Evolutionary conservation across 352 stramenopile genomes (phyloP), one percentile per base, ranked within the genome.

Genomic region (Thraustotheca clavata): DNA sequence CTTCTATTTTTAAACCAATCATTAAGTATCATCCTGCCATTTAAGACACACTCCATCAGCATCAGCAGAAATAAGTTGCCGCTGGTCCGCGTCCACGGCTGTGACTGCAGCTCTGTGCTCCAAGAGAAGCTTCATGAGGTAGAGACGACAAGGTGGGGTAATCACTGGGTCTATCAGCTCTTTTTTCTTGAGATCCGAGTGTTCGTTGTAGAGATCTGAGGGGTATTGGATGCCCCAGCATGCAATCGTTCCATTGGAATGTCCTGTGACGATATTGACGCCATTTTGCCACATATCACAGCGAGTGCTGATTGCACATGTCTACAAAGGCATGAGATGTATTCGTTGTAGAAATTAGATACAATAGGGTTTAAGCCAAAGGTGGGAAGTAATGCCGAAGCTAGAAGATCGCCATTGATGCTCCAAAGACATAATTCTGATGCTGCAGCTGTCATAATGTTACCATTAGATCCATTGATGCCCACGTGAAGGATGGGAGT

Each of bases 1-100:
- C n/a, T n/a, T n/a, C n/a, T n/a, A n/a, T n/a, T n/a, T n/a, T n/a
- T n/a, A n/a, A n/a, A n/a, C n/a, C n/a, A n/a, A n/a, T n/a, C n/a
- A n/a, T n/a, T n/a, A 71, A 59, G 80, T 92, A 49, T 90, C 83
- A 59, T 92, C 83, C 7, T 88, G 65, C 83, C 83, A 91, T n/a
- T 80, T 80, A 49, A 89, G 89, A 52, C 80, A 90, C 29, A 76
- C 75, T 0, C 83, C 83, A 35, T 89, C 80, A 0, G 65, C 70
- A 50, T 91, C 83, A 1, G 75, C 77, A 2, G 83, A 89, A 29
- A 89, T 60, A 7, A 91, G 36, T 60, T 91, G 80, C 0, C 83
- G 75, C 50, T 91, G 83, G 24, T 91, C 80, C 0, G 43, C 24
- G 4, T 71, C 79, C 0, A 91, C 65, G 5, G 80, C 72, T 2